Percentiles rank a stretch among this genome's conserved stretches.
phyloP scores from a whole-genome alignment of 169 alveolate species.

The Eimeria tenella region DNA sequence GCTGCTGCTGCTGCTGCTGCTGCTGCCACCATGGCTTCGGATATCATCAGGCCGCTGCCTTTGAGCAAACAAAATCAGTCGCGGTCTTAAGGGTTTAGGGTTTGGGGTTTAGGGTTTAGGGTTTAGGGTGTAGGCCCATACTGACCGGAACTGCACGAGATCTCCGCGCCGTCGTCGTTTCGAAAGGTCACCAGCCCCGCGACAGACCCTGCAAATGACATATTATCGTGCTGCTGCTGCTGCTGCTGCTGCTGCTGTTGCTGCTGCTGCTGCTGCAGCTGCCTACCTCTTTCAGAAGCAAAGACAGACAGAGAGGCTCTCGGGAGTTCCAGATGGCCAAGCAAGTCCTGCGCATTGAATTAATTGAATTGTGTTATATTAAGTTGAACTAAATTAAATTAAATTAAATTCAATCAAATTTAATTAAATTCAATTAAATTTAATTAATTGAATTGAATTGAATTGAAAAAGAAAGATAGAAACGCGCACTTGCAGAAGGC shows the following conservation, averaged over 20 bases:
- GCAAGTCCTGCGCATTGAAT: neutral
- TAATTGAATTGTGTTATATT: neutral
- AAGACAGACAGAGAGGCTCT: constrained; percentile 62
- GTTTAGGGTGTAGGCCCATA: too few species aligned
- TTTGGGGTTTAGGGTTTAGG: too few species aligned
- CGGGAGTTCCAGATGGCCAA: constrained; percentile 29
- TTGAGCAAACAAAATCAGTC: neutral
- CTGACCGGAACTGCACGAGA: constrained; percentile 35
- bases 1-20: constrained; percentile 24
- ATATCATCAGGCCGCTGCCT: constrained; percentile 63
- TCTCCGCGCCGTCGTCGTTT: neutral
- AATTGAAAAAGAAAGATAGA: neutral
- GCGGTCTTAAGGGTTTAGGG: neutral
- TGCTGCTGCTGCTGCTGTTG: too few species aligned
- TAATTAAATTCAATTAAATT: too few species aligned
- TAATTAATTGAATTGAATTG: too few species aligned
- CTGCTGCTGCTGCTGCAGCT: neutral
- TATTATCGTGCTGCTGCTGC: neutral
- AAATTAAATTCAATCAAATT: too few species aligned
- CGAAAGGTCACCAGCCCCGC: constrained; percentile 69
- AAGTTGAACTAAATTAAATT: too few species aligned
- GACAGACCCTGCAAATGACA: constrained; percentile 24
- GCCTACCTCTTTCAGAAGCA: constrained; percentile 74
- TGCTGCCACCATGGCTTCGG: constrained; percentile 52
- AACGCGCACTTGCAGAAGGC: constrained; percentile 9